These are phyloP conservation scores for Morella rubra DNA, from an alignment of 306 rosid genomes.

Conservation along the genomic window DNA sequence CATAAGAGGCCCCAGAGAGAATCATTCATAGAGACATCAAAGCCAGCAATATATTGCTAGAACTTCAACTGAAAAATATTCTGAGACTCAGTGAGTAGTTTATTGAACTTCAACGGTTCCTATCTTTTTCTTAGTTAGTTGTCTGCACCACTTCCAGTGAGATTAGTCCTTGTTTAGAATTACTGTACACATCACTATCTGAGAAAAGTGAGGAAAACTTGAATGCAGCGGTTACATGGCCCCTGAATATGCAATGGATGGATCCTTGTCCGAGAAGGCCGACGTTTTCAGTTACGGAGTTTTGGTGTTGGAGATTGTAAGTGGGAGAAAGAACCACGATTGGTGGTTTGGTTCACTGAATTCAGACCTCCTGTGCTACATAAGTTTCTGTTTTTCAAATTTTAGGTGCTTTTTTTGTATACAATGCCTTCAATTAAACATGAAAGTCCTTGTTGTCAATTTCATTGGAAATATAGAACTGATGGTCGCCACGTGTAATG, in stretches of 20 bases:
- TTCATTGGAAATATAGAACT: background rate
- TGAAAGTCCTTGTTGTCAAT: background rate
- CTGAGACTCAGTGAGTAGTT: conserved; percentile 87
- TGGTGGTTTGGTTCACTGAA: conserved; percentile 46
- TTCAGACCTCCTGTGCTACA: conserved; percentile 72
- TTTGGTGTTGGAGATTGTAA: conserved; percentile 72
- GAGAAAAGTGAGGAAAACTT: background rate
- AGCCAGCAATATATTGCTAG: conserved; percentile 81
- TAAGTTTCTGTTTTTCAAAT: conserved; percentile 37
- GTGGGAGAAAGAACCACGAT: conserved; percentile 78
- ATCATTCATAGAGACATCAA: conserved; percentile 90
- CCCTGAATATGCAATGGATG: conserved; percentile 87
- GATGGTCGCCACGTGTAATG: background rate
- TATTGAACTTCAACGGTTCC: conserved; percentile 16
- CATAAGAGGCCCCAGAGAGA: conserved; percentile 73
- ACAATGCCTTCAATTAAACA: conserved; percentile 7
- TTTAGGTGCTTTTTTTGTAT: too few relatives aligned
- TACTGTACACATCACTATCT: background rate
- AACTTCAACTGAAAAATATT: too few relatives aligned
- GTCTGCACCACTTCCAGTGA: background rate
- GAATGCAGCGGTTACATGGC: conserved; percentile 80
- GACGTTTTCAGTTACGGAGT: conserved; percentile 90
- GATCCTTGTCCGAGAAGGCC: conserved; percentile 77
- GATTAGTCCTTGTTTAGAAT: background rate
- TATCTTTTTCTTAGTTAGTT: conserved; percentile 4